These are phyloP conservation scores for Hypoxylon sp. DNA, from an alignment of 2,329 filamentous ascomycete species.

Conservation along the genomic window DNA sequence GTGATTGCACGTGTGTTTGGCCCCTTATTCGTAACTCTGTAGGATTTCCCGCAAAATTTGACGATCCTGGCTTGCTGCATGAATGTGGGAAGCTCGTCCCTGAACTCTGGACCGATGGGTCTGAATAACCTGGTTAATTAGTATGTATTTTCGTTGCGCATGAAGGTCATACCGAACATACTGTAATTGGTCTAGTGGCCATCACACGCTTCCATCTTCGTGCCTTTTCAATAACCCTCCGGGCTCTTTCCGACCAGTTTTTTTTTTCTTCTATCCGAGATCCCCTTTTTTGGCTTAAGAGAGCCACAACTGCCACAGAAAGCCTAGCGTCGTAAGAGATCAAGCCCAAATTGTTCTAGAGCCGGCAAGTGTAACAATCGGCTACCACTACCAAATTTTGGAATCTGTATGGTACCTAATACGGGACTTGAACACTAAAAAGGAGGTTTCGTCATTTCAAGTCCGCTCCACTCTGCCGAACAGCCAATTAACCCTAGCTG, in stretches of 20 bases:
- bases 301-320: constrained; percentile 2
- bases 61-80: constrained; percentile 37
- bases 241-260: background rate
- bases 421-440: constrained; percentile 24
- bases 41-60: constrained; percentile 37
- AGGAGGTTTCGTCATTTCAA: constrained; percentile 45
- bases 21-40: constrained; percentile 33
- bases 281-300: constrained; percentile 5
- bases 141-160: constrained; percentile 28
- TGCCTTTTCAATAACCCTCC: background rate
- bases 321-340: constrained; percentile 15
- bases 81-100: constrained; percentile 35
- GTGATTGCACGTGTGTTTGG: constrained; percentile 40
- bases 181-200: constrained; percentile 13
- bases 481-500: constrained; percentile 19
- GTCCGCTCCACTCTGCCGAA: constrained; percentile 29
- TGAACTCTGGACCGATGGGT: constrained; percentile 26
- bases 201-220: constrained; percentile 9
- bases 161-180: constrained; percentile 22
- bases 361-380: constrained; percentile 34
- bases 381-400: constrained; percentile 28
- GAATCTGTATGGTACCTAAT: background rate
- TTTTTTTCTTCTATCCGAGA: constrained; percentile 6
- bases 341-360: constrained; percentile 29
- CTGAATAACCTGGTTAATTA: constrained; percentile 30